Evolutionary conservation across 2,329 filamentous ascomycete genomes (phyloP).

Genomic region (Esteya vermicola): DNA sequence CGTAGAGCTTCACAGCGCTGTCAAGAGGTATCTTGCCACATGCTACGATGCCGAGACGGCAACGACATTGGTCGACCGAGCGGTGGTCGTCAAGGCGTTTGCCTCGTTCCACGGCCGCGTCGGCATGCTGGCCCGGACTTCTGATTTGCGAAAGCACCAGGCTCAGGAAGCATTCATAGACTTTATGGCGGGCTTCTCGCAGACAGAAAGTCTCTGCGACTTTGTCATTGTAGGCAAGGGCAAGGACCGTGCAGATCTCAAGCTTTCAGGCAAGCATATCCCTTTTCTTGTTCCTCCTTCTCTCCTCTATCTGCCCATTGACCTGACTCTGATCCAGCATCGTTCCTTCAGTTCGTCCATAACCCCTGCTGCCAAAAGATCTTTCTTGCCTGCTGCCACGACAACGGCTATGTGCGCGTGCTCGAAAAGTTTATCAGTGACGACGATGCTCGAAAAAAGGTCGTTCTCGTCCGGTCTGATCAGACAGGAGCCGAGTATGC

Average conservation of each 20-base stretch:
- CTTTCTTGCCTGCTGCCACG: constrained; percentile 1
- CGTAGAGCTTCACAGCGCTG: not conserved
- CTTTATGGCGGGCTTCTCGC: constrained; percentile 1
- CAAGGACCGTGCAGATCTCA: not conserved
- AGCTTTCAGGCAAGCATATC: not conserved
- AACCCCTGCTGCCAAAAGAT: constrained; percentile 1
- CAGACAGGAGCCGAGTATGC: not conserved
- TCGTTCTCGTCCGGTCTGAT: not conserved
- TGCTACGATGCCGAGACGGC: not conserved
- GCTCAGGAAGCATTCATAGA: not conserved
- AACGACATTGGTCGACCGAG: not conserved
- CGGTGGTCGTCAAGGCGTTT: not conserved
- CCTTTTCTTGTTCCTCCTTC: not conserved
- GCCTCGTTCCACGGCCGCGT: not conserved
- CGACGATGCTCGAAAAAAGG: not conserved
- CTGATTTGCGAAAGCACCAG: not conserved
- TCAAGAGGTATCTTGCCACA: not conserved
- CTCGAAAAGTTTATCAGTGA: not conserved
- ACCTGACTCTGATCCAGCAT: not conserved
- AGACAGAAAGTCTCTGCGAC: constrained; percentile 1
- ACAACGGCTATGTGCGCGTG: constrained; percentile 2
- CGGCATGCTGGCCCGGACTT: not conserved
- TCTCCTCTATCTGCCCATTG: not conserved
- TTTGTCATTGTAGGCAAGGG: constrained; percentile 1
- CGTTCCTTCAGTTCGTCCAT: not conserved